Percentiles rank a stretch among this genome's conserved stretches.
Evolutionary conservation across 2,329 filamentous ascomycete species (phyloP).

Genomic region (Allantophomopsis cytisporea): DNA sequence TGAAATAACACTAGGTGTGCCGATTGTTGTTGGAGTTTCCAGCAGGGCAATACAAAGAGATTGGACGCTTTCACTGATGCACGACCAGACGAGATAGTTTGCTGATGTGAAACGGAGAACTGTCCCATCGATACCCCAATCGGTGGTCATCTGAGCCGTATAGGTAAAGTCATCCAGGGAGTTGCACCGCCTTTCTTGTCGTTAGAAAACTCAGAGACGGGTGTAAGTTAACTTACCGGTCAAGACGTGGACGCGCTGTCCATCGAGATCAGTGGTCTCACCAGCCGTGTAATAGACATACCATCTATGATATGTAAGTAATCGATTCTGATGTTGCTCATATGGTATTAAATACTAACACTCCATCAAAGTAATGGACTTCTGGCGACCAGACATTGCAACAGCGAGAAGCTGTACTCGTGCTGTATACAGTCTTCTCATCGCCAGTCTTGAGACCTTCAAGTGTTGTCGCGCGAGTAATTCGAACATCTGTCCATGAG

Average conservation of each 20-base stretch:
- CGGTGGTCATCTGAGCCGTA: slow-evolving; percentile 27
- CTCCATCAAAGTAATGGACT: slow-evolving; percentile 30
- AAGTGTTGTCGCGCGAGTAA: slow-evolving; percentile 38
- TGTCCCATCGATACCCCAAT: slow-evolving; percentile 40
- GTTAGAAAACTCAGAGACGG: background rate
- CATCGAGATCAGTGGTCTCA: slow-evolving; percentile 26
- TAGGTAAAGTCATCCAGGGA: slow-evolving; percentile 38
- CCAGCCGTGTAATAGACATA: slow-evolving; percentile 45
- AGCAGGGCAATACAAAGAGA: slow-evolving; percentile 24
- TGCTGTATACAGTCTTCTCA: slow-evolving; percentile 34
- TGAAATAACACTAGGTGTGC: slow-evolving; percentile 32
- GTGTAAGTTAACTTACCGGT: slow-evolving; percentile 21
- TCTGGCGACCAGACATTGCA: slow-evolving; percentile 47
- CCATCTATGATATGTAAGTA: slow-evolving; percentile 19
- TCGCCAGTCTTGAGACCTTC: slow-evolving; percentile 38
- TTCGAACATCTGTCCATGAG: slow-evolving; percentile 38
- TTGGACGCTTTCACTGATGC: slow-evolving; percentile 24
- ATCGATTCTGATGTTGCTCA: background rate
- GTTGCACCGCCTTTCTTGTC: slow-evolving; percentile 27
- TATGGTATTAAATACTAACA: slow-evolving; percentile 7
- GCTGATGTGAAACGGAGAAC: slow-evolving; percentile 31
- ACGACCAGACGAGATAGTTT: slow-evolving; percentile 40
- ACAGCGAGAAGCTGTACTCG: slow-evolving; percentile 28
- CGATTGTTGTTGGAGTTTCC: slow-evolving; percentile 26
- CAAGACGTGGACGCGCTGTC: slow-evolving; percentile 36